Conservation (phyloP, 2,329 filamentous ascomycete species). For the Trichoderma oligosporum region DNA sequence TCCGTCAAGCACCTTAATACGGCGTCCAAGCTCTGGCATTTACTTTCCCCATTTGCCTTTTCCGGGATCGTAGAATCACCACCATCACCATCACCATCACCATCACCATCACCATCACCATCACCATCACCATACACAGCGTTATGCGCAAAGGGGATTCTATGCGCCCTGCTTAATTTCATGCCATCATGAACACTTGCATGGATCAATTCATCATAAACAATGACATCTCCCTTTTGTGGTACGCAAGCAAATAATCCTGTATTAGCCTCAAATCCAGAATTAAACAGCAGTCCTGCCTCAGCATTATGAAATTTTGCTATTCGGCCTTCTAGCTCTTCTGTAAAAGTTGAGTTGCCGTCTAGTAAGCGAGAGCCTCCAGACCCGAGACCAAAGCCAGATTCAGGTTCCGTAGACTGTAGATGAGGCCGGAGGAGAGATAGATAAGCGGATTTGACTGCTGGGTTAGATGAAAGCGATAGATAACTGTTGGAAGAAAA, state of each 20-base stretch:
- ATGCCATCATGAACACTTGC: slow-evolving; percentile 78
- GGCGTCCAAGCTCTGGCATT: slow-evolving; percentile 26
- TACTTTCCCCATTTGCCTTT: not conserved
- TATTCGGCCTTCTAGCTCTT: slow-evolving; percentile 45
- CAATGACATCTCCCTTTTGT: slow-evolving; percentile 56
- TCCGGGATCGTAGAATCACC: not conserved
- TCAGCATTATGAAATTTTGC: slow-evolving; percentile 46
- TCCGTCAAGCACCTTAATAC: slow-evolving; percentile 32
- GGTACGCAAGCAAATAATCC: slow-evolving; percentile 60
- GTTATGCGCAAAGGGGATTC: slow-evolving; percentile 56
- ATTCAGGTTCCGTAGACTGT: slow-evolving; percentile 21
- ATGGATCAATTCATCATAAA: slow-evolving; percentile 74
- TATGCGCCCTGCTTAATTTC: slow-evolving; percentile 56
- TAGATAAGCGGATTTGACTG: slow-evolving; percentile 62
- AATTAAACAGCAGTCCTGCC: slow-evolving; percentile 51
- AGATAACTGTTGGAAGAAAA: slow-evolving; percentile 79
- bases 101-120: too few relatives aligned
- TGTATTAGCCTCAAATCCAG: slow-evolving; percentile 64
- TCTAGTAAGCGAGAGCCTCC: slow-evolving; percentile 53
- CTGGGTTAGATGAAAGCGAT: slow-evolving; percentile 57
- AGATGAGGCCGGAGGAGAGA: slow-evolving; percentile 42
- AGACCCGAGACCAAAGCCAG: slow-evolving; percentile 39
- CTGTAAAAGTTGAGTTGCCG: slow-evolving; percentile 45
- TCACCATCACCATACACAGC: slow-evolving; percentile 34
- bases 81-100: too few relatives aligned